Percentiles rank a stretch among this genome's conserved stretches.
These are phyloP conservation scores for Kwoniella bestiolae DNA, from an alignment of 768 basidiomycete species.

Conservation along the genomic window DNA sequence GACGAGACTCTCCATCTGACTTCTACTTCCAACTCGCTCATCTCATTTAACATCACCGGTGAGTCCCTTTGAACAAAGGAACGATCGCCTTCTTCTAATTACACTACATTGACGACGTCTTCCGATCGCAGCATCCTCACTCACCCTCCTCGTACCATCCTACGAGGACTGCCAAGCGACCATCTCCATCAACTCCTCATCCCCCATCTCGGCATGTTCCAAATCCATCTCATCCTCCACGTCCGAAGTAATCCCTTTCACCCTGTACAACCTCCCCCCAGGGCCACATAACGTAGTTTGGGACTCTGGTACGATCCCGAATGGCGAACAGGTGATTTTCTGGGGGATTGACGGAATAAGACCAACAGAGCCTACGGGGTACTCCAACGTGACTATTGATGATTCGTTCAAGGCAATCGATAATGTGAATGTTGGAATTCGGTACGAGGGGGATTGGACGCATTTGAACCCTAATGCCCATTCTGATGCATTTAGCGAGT, in stretches of 20 bases:
- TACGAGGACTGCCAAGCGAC: conserved; percentile 39
- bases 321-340: conserved; percentile 37
- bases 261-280: conserved; percentile 36
- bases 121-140: conserved; percentile 31
- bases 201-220: conserved; percentile 44
- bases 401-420: conserved; percentile 21
- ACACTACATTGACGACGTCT: background rate
- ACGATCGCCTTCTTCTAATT: background rate
- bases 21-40: background rate
- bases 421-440: conserved; percentile 7
- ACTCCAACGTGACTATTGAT: conserved; percentile 41
- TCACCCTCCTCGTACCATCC: conserved; percentile 42
- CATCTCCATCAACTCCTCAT: conserved; percentile 41
- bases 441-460: conserved; percentile 30
- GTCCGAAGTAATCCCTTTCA: conserved; percentile 26
- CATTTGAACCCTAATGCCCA: conserved; percentile 6
- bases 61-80: conserved; percentile 15
- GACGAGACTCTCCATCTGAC: conserved; percentile 48
- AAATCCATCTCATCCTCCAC: conserved; percentile 17
- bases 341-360: conserved; percentile 46
- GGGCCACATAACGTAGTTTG: conserved; percentile 40
- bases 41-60: conserved; percentile 45
- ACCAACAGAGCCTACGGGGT: conserved; percentile 9
- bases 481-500: conserved; percentile 9
- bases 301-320: conserved; percentile 16